phyloP scores from a whole-genome alignment of 78 protist genomes.

The Protostelium mycophagum region DNA sequence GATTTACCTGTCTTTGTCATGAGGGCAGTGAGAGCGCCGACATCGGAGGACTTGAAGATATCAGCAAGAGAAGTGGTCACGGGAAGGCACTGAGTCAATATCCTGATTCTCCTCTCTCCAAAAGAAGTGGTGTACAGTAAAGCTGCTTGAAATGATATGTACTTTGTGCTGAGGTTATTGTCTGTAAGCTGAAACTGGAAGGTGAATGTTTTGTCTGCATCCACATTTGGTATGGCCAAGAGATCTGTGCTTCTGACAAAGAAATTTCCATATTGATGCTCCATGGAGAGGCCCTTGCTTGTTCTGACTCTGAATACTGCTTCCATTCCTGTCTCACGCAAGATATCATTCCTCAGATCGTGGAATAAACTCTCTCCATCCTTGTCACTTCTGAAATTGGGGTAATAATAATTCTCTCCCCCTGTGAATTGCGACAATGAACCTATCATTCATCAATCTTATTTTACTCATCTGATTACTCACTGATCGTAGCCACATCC shows the following conservation, averaged over 20 bases:
- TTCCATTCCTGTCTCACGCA: slow-evolving; percentile 63
- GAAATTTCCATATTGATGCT: slow-evolving; percentile 62
- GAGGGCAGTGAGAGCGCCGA: slow-evolving; percentile 30
- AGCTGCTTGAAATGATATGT: slow-evolving; percentile 55
- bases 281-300: slow-evolving; percentile 35
- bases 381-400: slow-evolving; percentile 24
- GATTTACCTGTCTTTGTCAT: slow-evolving; percentile 33
- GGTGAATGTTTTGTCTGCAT: slow-evolving; percentile 53
- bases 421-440: slow-evolving; percentile 53
- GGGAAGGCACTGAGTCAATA: slow-evolving; percentile 45
- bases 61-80: slow-evolving; percentile 10
- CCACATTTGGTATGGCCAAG: slow-evolving; percentile 57
- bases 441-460: slow-evolving; percentile 18
- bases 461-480: neutral
- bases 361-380: slow-evolving; percentile 40
- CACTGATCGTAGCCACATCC: slow-evolving; percentile 27
- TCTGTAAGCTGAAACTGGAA: slow-evolving; percentile 44
- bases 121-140: slow-evolving; percentile 64
- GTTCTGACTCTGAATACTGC: slow-evolving; percentile 75
- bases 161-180: neutral
- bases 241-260: slow-evolving; percentile 55
- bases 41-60: slow-evolving; percentile 38
- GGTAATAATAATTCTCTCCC: slow-evolving; percentile 62
- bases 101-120: slow-evolving; percentile 77
- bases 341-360: slow-evolving; percentile 32